phyloP scores from a whole-genome alignment of 495 filamentous ascomycete species.

The Venustampulla echinocandica region DNA sequence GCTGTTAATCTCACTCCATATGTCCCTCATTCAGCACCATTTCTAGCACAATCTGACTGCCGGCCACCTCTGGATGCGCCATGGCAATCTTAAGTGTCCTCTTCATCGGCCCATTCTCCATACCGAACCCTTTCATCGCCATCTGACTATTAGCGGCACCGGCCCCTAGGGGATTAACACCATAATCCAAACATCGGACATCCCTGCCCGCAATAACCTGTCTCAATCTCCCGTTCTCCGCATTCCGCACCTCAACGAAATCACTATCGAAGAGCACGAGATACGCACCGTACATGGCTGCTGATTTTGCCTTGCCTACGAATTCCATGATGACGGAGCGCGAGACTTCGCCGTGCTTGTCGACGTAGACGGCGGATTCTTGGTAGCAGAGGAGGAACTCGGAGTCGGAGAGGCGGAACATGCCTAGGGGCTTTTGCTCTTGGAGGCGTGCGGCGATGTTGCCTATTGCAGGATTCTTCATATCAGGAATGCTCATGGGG shows the following conservation, averaged over 20 bases:
- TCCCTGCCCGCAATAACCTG: slow-evolving; percentile 91
- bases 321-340: slow-evolving; percentile 95
- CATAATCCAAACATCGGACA: slow-evolving; percentile 83
- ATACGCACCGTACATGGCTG: slow-evolving; percentile 74
- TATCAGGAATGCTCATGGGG: slow-evolving; percentile 80
- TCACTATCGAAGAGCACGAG: slow-evolving; percentile 76
- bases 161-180: slow-evolving; percentile 36
- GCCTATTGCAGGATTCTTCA: slow-evolving; percentile 62
- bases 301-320: slow-evolving; percentile 70
- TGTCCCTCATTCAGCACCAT: slow-evolving; percentile 92
- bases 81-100: slow-evolving; percentile 86
- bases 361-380: slow-evolving; percentile 93
- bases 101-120: slow-evolving; percentile 19
- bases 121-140: not conserved
- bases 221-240: slow-evolving; percentile 84
- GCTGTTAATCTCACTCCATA: slow-evolving; percentile 59
- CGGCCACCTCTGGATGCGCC: slow-evolving; percentile 80
- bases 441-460: slow-evolving; percentile 74
- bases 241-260: slow-evolving; percentile 94
- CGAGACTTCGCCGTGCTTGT: slow-evolving; percentile 93
- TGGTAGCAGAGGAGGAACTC: slow-evolving; percentile 94
- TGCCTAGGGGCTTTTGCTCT: slow-evolving; percentile 77
- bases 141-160: slow-evolving; percentile 34
- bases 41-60: slow-evolving; percentile 81
- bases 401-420: slow-evolving; percentile 89